Evolutionary conservation across 345 rosid species (phyloP).

Genomic region (Schrenkiella parvula): DNA sequence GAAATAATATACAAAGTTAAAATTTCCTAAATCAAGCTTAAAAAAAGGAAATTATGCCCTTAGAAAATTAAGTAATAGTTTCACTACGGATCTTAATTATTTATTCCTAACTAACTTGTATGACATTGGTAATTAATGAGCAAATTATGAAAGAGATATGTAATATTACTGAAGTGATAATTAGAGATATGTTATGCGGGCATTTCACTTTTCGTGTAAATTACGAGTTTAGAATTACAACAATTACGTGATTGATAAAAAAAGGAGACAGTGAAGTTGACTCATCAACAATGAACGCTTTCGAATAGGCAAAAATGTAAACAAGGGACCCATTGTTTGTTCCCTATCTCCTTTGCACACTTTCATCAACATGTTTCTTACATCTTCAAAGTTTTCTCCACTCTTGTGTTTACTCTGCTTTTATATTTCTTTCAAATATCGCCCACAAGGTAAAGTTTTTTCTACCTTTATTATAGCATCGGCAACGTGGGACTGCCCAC

Average conservation of each 20-base stretch:
- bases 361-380: conserved; percentile 36
- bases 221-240: conserved; percentile 4
- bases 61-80: neutral
- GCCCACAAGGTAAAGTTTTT: neutral
- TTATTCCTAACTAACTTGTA: neutral
- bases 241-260: conserved; percentile 31
- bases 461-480: no score
- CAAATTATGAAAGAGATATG: conserved; percentile 7
- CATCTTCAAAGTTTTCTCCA: neutral
- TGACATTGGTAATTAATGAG: neutral
- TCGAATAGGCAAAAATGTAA: conserved; percentile 28
- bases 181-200: neutral
- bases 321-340: conserved; percentile 54
- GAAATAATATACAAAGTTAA: neutral
- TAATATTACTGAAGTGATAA: neutral
- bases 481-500: no score
- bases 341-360: conserved; percentile 47
- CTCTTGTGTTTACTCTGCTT: neutral
- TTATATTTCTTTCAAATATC: neutral
- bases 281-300: conserved; percentile 48
- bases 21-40: neutral
- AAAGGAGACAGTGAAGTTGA: conserved; percentile 56
- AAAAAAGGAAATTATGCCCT: neutral
- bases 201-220: conserved; percentile 20
- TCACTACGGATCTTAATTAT: neutral